Percentiles rank a stretch among this genome's conserved stretches.
phyloP scores from a whole-genome alignment of 768 basidiomycete species.

The Guyanaporus albipodus region DNA sequence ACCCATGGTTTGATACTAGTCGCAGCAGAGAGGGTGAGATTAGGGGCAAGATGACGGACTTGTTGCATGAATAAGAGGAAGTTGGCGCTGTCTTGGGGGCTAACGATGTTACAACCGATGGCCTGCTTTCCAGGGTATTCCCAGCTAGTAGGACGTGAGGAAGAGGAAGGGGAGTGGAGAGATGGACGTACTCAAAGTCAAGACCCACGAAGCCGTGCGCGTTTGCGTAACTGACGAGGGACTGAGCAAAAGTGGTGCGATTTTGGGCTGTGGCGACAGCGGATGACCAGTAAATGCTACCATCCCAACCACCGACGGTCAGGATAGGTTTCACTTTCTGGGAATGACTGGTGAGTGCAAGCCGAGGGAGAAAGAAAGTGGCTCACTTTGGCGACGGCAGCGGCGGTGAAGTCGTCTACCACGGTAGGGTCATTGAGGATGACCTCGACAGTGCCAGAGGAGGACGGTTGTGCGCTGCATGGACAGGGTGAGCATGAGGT shows the following conservation, averaged over 20 bases:
- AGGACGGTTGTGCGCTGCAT: constrained; percentile 23
- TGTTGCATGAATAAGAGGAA: constrained; percentile 73
- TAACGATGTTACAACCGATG: constrained; percentile 64
- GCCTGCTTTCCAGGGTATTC: constrained; percentile 76
- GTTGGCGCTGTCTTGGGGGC: constrained; percentile 67
- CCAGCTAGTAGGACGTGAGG: constrained; percentile 51
- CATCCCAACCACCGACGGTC: constrained; percentile 67
- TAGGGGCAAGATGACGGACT: constrained; percentile 52
- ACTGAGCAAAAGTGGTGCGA: constrained; percentile 54
- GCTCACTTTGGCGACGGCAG: constrained; percentile 28
- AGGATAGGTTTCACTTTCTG: constrained; percentile 56
- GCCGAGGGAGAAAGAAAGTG: background rate
- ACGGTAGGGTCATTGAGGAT: constrained; percentile 1
- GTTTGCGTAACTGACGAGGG: constrained; percentile 46
- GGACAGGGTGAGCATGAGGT: background rate
- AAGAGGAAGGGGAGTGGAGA: background rate
- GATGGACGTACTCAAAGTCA: constrained; percentile 57
- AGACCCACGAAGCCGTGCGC: constrained; percentile 57
- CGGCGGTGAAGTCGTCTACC: constrained; percentile 20
- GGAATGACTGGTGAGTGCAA: background rate
- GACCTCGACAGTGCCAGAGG: constrained; percentile 11
- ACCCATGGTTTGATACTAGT: constrained; percentile 63
- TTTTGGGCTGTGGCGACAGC: constrained; percentile 52
- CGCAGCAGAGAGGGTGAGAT: constrained; percentile 71
- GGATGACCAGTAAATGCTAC: constrained; percentile 57